A percentile compares a stretch with the other conserved stretches of the same genome.
Evolutionary conservation across 495 filamentous ascomycete species (phyloP).

Genomic region (Penicillium flavigenum): DNA sequence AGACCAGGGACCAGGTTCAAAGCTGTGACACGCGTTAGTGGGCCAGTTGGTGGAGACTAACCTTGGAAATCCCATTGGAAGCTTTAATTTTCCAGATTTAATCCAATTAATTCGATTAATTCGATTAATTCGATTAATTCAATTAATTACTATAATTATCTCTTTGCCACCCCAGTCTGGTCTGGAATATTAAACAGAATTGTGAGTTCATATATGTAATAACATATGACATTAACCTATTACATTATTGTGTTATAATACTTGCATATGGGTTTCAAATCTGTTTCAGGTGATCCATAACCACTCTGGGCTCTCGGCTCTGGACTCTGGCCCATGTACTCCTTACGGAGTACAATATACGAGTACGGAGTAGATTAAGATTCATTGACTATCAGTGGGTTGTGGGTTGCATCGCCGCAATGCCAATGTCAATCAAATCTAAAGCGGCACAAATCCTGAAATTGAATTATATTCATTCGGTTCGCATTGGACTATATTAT

Average conservation of each 20-base stretch:
- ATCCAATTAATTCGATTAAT: no score
- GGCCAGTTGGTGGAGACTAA: conserved; percentile 19
- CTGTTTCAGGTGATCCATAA: conserved; percentile 4
- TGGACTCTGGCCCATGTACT: not conserved
- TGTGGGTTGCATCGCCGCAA: conserved; percentile 12
- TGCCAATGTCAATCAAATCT: not conserved
- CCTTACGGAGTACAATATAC: not conserved
- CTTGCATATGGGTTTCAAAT: conserved; percentile 3
- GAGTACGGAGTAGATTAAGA: not conserved
- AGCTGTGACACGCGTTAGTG: conserved; percentile 35
- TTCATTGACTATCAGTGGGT: conserved; percentile 7
- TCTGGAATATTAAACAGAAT: not conserved
- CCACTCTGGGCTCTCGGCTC: not conserved
- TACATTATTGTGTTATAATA: not conserved
- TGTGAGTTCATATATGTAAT: no score
- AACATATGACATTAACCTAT: no score
- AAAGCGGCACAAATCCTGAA: not conserved
- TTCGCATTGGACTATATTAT: not conserved
- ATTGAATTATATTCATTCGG: not conserved
- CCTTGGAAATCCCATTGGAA: conserved; percentile 31
- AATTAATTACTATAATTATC: conserved; percentile 19
- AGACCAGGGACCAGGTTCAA: conserved; percentile 5
- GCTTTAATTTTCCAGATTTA: conserved; percentile 9
- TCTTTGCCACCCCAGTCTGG: conserved; percentile 13
- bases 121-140: not conserved